Base-by-base conservation (phyloP, 2,329 filamentous ascomycete species). In the Aspergillus proliferans region DNA sequence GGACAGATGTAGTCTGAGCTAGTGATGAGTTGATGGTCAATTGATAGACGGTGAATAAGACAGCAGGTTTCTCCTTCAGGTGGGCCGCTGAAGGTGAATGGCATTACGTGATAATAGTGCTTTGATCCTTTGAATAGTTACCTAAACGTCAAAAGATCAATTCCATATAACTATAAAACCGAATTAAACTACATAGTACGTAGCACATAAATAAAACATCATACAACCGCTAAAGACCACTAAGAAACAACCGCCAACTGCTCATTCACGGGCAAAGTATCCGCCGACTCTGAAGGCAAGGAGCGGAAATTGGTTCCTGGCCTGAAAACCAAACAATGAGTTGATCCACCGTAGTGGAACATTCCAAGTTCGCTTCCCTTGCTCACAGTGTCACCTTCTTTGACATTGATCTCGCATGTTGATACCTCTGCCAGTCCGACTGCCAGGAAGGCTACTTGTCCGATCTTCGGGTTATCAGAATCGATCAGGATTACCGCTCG, bases 371-470 rank as follows among this genome's bases (percentile, higher is more conserved):
- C 71, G 6, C 88, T 78, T 1, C 86, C 86, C 73, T 88, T 88
- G 49, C 74, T 72, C 14, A 89, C 62, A 43, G 76, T 73, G 61
- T 88, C 76, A 0, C 84, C 85, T 59, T 82, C 79, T 58, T 75
- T 75, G 7, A 87, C 83, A 0, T 80, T 84, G 41, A 87, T 82
- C 45, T 88, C 84, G 58, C 85, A 88, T 0, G 83, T 83, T 50
- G 79, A 83, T 8, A 88, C 85, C 67, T 90, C 86, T 38, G 82
- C 82, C 86, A 89, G 88, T 2, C 86, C 86, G 4, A 89, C 77
- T 2, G 78, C 81, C 12, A 89, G 71, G 54, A 88, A 84, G 0
- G 77, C 82, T 73, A 89, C 78, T 30, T 88, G 67, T 0, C 86
- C 86, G 34, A 89, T 82, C 1, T 72, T 72, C 54, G 61, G 61